Base-by-base conservation (phyloP, 75 land plant species). In the Picea sitchensis region DNA sequence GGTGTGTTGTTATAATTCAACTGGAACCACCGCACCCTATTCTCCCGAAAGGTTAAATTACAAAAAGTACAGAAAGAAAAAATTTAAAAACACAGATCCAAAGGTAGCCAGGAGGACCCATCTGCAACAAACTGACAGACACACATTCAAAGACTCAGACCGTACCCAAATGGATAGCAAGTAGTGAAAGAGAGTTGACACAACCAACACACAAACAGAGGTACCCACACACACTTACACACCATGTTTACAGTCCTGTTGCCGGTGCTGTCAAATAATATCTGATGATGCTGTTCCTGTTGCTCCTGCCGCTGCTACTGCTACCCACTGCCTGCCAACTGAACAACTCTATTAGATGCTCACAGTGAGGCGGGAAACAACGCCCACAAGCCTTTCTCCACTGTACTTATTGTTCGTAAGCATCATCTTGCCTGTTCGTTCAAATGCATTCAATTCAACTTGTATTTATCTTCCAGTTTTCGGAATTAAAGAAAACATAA, bases 41-140 rank as follows among this genome's bases (percentile, higher is more conserved):
- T 51, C 56, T 9, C 56, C 56, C 56, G 56, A 51, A 51, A 51
- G 56, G 56, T 51, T 51, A 51, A 51, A 51, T 51, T 51, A 51
- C 56, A 51, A 51, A 51, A 51, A 9, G 56, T 51, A 51, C 56
- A 51, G 11, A 51, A 44, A 44, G n/a, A 44, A n/a, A 44, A 44
- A 18, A 4, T 41, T 38, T 6, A 6, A 38, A 71, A 71, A 71
- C 54, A 71, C 21, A 71, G n/a, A 71, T 71, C 74, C 54, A 71
- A 71, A 41, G 74, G 74, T 44, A 47, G 74, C n/a, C 23, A 67
- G 71, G 9, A 67, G 71, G 71, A 44, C 74, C 74, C 74, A 71
- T 71, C 74, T 71, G 73, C 73, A 71, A 71, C 54, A 71, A 71
- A 44, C 73, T 71, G 73, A 71, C 73, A 71, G 73, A 71, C 73